Conservation (phyloP, 2,329 filamentous ascomycete species). For the Stachybotrys chlorohalonatus region DNA sequence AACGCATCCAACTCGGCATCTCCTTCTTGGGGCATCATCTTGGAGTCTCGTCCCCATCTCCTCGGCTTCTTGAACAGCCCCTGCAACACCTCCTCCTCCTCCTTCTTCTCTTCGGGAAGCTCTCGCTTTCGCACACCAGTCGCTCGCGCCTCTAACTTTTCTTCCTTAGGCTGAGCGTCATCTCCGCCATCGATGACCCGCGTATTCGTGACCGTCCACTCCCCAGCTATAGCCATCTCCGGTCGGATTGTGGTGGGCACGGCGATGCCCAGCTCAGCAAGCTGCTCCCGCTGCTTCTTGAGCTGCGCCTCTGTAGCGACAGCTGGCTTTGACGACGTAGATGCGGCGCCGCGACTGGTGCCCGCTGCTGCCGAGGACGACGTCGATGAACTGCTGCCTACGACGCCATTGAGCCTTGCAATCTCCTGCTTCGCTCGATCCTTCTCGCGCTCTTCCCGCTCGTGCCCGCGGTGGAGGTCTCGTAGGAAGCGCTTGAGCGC, state of each 20-base stretch:
- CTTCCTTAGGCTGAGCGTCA: slow-evolving; percentile 21
- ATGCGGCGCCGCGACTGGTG: not conserved
- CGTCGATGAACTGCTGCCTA: slow-evolving; percentile 35
- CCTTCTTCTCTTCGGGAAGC: slow-evolving; percentile 48
- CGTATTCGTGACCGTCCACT: slow-evolving; percentile 71
- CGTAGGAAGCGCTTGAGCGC: slow-evolving; percentile 83
- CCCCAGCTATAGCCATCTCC: slow-evolving; percentile 80
- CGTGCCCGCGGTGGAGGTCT: slow-evolving; percentile 77
- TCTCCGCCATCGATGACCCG: slow-evolving; percentile 41
- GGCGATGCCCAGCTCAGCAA: slow-evolving; percentile 78
- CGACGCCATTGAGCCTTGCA: slow-evolving; percentile 72
- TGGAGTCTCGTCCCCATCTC: slow-evolving; percentile 45
- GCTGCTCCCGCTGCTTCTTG: slow-evolving; percentile 77
- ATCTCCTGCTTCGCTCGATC: slow-evolving; percentile 78
- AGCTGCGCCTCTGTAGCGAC: slow-evolving; percentile 49
- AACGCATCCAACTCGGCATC: slow-evolving; percentile 55
- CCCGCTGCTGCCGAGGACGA: slow-evolving; percentile 14
- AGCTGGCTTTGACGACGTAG: slow-evolving; percentile 1
- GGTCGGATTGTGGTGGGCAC: slow-evolving; percentile 70
- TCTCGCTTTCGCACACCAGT: slow-evolving; percentile 56
- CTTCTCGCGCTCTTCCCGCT: slow-evolving; percentile 71
- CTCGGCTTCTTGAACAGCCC: slow-evolving; percentile 51
- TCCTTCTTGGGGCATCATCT: slow-evolving; percentile 34
- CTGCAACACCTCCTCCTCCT: slow-evolving; percentile 49
- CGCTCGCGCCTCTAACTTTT: slow-evolving; percentile 36